These are phyloP conservation scores for Lodderomyces metapsilosis DNA, from an alignment of 1,139 yeast species.

Conservation along the genomic window DNA sequence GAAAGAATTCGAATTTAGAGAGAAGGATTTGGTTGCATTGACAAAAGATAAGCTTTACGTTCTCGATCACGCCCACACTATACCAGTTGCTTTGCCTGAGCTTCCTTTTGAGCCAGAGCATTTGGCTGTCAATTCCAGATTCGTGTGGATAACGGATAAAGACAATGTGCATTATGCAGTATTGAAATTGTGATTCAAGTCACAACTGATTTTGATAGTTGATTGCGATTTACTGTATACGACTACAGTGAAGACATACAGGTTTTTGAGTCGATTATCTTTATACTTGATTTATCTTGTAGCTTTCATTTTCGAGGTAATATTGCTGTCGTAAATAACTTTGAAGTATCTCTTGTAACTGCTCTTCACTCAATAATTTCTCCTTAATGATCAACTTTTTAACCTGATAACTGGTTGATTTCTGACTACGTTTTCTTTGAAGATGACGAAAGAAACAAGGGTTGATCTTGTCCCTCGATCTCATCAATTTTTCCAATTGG, in stretches of 20 bases:
- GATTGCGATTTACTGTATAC: too few species aligned
- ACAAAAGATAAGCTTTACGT: constrained; percentile 8
- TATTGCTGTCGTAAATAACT: constrained; percentile 35
- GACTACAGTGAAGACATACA: too few species aligned
- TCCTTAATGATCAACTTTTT: constrained; percentile 23
- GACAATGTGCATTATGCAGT: constrained; percentile 38
- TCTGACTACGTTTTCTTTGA: constrained; percentile 17
- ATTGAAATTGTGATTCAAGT: constrained; percentile 22
- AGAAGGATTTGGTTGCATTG: constrained; percentile 10
- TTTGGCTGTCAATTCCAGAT: constrained; percentile 10
- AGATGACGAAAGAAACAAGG: constrained; percentile 29
- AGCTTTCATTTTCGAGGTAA: constrained; percentile 21
- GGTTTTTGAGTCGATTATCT: too few species aligned
- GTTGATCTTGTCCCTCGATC: constrained; percentile 15
- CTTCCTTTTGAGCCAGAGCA: constrained; percentile 10
- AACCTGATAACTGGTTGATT: constrained; percentile 14
- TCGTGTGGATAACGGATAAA: constrained; percentile 42
- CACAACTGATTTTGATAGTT: too few species aligned
- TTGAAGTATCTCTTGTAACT: constrained; percentile 28
- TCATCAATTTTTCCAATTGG: constrained; percentile 15
- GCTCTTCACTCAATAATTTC: constrained; percentile 32
- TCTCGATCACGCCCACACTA: constrained; percentile 9
- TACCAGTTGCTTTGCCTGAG: constrained; percentile 8
- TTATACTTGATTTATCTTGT: constrained; percentile 9
- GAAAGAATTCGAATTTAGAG: constrained; percentile 9